These are phyloP conservation scores for Beauveria scarabaeidicola DNA, from an alignment of 2,329 filamentous ascomycete species.

Conservation along the genomic window DNA sequence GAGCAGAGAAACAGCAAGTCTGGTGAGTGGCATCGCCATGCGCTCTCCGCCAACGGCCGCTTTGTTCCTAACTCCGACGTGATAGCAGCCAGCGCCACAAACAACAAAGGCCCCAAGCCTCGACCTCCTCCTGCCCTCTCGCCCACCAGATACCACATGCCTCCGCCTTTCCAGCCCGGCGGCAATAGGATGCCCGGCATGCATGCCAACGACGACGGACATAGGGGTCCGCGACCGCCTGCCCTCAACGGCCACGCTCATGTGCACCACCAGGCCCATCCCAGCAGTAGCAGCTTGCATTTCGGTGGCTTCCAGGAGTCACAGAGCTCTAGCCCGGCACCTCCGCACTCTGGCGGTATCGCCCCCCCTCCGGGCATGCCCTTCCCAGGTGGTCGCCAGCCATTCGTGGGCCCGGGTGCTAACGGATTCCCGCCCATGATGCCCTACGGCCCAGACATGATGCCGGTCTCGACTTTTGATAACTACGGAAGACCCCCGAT, in stretches of 20 bases:
- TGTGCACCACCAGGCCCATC: slow-evolving; percentile 41
- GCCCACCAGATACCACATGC: slow-evolving; percentile 33
- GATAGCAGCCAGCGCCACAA: slow-evolving; percentile 13
- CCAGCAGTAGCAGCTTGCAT: slow-evolving; percentile 47
- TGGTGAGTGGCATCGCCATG: slow-evolving; percentile 12
- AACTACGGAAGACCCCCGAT: slow-evolving; percentile 29
- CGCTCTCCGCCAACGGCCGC: not conserved
- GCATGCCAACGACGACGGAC: slow-evolving; percentile 25
- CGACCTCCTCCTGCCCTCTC: slow-evolving; percentile 25
- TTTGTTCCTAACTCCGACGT: slow-evolving; percentile 10
- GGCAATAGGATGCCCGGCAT: slow-evolving; percentile 22
- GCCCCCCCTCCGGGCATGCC: slow-evolving; percentile 41
- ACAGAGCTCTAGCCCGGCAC: slow-evolving; percentile 48
- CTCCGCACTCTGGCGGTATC: slow-evolving; percentile 38
- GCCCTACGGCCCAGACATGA: slow-evolving; percentile 27
- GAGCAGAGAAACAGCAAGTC: slow-evolving; percentile 6
- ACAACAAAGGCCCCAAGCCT: slow-evolving; percentile 15
- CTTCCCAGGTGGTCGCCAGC: slow-evolving; percentile 24
- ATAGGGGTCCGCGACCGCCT: slow-evolving; percentile 24
- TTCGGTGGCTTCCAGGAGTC: slow-evolving; percentile 49
- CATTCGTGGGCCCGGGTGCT: slow-evolving; percentile 24
- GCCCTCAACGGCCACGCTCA: slow-evolving; percentile 26
- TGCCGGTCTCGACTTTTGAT: slow-evolving; percentile 27
- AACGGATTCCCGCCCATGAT: slow-evolving; percentile 31
- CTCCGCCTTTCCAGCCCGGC: slow-evolving; percentile 33